phyloP scores from a whole-genome alignment of 495 filamentous ascomycete genomes.

The Staphylotrichum tortipilum region DNA sequence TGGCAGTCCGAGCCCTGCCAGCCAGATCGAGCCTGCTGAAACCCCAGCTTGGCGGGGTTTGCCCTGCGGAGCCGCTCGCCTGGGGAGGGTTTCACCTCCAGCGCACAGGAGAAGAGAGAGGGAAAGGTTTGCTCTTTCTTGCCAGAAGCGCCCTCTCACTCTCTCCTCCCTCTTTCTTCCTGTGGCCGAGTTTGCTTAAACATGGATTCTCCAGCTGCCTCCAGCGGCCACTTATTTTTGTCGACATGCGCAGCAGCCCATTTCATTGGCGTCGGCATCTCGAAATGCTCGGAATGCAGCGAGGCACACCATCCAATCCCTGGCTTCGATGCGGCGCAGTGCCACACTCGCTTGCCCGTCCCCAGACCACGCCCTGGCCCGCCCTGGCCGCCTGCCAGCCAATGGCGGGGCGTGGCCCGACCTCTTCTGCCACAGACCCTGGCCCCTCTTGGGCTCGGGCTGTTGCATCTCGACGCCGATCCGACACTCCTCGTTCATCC shows the following conservation, averaged over 20 bases:
- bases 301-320: not conserved
- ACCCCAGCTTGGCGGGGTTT: not conserved
- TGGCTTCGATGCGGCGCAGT: not conserved
- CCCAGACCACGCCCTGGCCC: constrained; percentile 4
- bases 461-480: constrained; percentile 29
- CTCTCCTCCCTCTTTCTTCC: too few species aligned
- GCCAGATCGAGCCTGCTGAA: not conserved
- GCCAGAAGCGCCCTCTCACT: too few species aligned
- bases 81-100: too few species aligned
- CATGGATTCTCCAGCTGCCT: too few species aligned
- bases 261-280: not conserved
- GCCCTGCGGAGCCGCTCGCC: too few species aligned
- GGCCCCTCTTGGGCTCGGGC: constrained; percentile 14
- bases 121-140: too few species aligned
- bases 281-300: not conserved
- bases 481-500: constrained; percentile 21
- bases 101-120: too few species aligned
- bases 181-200: too few species aligned
- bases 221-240: too few species aligned
- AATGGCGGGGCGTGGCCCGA: constrained; percentile 1
- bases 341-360: not conserved
- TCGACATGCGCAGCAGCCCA: too few species aligned
- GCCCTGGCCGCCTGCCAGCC: not conserved
- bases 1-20: not conserved
- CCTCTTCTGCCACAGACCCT: constrained; percentile 15